Base-by-base conservation (phyloP, 306 rosid species). In the Citrullus mucosospermus region DNA sequence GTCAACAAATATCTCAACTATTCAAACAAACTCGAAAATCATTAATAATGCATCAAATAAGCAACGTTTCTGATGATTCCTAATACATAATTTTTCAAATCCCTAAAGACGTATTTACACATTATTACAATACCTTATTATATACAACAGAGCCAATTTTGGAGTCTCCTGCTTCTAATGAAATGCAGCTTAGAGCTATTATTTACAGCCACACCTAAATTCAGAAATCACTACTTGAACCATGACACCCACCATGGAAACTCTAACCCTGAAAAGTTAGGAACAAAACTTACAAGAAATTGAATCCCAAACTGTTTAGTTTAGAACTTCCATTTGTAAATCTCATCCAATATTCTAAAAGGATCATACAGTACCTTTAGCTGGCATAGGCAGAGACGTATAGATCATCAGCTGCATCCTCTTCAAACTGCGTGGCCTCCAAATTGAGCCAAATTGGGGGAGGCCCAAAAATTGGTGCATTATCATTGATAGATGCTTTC, bases 391-490 rank as follows among this genome's bases (percentile, higher is more conserved):
- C 39, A 36, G 39, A 36, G 39, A 36, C 4, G 39, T 43, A 48
- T 60, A 1, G 15, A 60, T 60, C 5, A 28, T 25, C 34, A 70
- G 59, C 18, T 8, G 46, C 79, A 15, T 14, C 11, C 56, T 22
- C 58, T 8, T 36, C n/a, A 41, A 72, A 30, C 8, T 14, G 3
- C 54, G 20, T 61, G 8, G 41, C 68, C 41, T 61, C 68, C 6
- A 58, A 48, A 34, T 62, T 56, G 9, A 17, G 12, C 83, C 67
- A 85, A 76, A 72, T 34, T 1, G 80, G 69, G 2, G 79, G 84
- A 43, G 82, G 79, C 87, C 88, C 53, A 62, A 83, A 30, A 41
- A 73, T 32, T 38, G 81, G 79, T 22, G 83, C 84, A 70, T 78
- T 57, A 25, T 80, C 69, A 1, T 53, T 81, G 41, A 70, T 43